Base-by-base conservation (phyloP, 2,329 filamentous ascomycete species). In the Epichloe uncinata region DNA sequence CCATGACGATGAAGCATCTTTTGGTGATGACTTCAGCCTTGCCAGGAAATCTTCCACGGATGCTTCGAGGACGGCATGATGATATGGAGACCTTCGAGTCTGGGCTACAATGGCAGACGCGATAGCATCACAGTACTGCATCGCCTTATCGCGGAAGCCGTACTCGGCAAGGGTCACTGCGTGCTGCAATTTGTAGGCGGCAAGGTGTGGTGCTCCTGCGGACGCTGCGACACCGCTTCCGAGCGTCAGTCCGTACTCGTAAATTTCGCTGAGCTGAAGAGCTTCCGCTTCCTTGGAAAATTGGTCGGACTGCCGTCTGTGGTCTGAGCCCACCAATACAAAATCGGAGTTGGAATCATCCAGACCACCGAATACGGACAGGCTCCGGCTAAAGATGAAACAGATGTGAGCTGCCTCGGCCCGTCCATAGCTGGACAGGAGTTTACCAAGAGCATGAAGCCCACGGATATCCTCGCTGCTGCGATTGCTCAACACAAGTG, bases 341-440 rank as follows among this genome's bases (percentile, higher is more conserved):
- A 97, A 84, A 59, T 84, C 81, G 3, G 84, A 77, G 43, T 81
- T 79, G 1, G 82, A 74, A 59, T 98, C 91, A 63, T 97, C 90
- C 7, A 85, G 71, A 4, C 91, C 93, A 45, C 85, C 84, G 61
- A 96, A 86, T 8, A 88, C 71, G 1, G 83, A 77, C 18, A 78
- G 70, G 22, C 73, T 74, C 42, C 85, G 78, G 12, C 88, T 87
- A 63, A 98, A 95, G 16, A 99, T 73, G 69, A 85, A 95, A 71
- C 94, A 98, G 44, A 93, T 84, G 56, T 97, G 93, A 22, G 91
- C 89, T 18, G 94, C 94, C 64, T 97, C 91, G 11, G 85, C 81
- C 53, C 94, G 79, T 37, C 87, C 87, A 63, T 98, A 99, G 42
- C 85, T 81, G 12, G 84, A 79, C 15, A 99, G 72, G 11, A 99